Conservation (phyloP, 352 stramenopile genomes). For the Globisporangium splendens region DNA sequence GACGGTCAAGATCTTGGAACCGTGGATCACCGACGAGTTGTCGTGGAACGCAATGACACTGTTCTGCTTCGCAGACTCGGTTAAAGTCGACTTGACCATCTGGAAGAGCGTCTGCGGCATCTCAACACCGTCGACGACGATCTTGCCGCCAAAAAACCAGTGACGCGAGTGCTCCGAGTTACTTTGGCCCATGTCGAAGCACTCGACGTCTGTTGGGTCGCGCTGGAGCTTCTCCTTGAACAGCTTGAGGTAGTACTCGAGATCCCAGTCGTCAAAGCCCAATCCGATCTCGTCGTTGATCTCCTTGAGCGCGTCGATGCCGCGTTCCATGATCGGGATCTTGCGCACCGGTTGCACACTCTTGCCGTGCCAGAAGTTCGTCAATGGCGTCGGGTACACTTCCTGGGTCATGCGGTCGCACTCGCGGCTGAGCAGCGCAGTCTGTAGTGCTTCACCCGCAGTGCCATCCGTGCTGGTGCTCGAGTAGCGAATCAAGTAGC, state of each 20-base stretch:
- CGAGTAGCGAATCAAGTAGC: constrained; percentile 85
- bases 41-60: constrained; percentile 99
- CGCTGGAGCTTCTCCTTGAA: constrained; percentile 96
- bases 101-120: constrained; percentile 97
- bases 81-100: constrained; percentile 98
- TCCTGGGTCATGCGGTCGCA: constrained; percentile 99
- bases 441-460: constrained; percentile 38
- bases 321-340: constrained; percentile 94
- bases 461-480: constrained; percentile 19
- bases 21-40: constrained; percentile 97
- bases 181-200: constrained; percentile 98
- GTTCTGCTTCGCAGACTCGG: constrained; percentile 89
- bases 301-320: constrained; percentile 91
- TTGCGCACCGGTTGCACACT: constrained; percentile 82
- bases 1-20: constrained; percentile 89
- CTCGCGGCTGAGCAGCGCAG: constrained; percentile 60
- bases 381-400: constrained; percentile 89
- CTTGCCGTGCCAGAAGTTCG: constrained; percentile 88
- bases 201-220: constrained; percentile 99
- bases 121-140: constrained; percentile 96
- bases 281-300: constrained; percentile 95
- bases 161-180: constrained; percentile 99
- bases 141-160: constrained; percentile 99
- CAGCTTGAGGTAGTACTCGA: constrained; percentile 98
- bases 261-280: constrained; percentile 98